These are phyloP conservation scores for Lobulomyces angularis DNA, from an alignment of 192 early-diverging fungal genomes.

Conservation along the genomic window DNA sequence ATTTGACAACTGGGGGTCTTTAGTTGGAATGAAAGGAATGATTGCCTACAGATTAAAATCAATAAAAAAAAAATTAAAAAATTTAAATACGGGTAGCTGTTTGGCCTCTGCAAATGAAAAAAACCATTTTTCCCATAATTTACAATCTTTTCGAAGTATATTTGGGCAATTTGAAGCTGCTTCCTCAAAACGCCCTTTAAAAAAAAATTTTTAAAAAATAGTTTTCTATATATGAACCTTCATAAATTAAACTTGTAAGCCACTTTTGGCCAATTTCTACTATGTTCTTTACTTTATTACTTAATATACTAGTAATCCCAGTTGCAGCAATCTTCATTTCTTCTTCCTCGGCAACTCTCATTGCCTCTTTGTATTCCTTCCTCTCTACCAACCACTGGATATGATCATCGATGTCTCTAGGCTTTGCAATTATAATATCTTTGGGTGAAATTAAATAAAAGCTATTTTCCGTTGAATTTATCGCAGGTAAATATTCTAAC, in stretches of 20 bases:
- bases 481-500: constrained; percentile 1
- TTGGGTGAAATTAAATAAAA: constrained; percentile 92
- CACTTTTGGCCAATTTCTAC: constrained; percentile 74
- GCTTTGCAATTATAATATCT: constrained; percentile 78
- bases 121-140: constrained; percentile 86
- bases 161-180: constrained; percentile 63
- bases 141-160: constrained; percentile 53
- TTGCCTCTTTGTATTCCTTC: constrained; percentile 64
- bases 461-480: constrained; percentile 45
- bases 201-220: too few species aligned
- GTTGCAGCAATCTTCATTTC: constrained; percentile 23
- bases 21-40: constrained; percentile 62
- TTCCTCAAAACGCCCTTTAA: constrained; percentile 19
- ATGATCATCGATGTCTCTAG: constrained; percentile 83
- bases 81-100: constrained; percentile 45
- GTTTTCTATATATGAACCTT: constrained; percentile 28
- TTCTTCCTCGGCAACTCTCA: constrained; percentile 48
- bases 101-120: constrained; percentile 71
- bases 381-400: constrained; percentile 86
- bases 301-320: constrained; percentile 23
- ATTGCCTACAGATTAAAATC: constrained; percentile 36
- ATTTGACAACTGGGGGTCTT: constrained; percentile 56
- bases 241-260: constrained; percentile 58
- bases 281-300: constrained; percentile 32
- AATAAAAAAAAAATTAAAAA: neutral